phyloP scores from a whole-genome alignment of 345 rosid genomes.

The Abelmoschus esculentus region DNA sequence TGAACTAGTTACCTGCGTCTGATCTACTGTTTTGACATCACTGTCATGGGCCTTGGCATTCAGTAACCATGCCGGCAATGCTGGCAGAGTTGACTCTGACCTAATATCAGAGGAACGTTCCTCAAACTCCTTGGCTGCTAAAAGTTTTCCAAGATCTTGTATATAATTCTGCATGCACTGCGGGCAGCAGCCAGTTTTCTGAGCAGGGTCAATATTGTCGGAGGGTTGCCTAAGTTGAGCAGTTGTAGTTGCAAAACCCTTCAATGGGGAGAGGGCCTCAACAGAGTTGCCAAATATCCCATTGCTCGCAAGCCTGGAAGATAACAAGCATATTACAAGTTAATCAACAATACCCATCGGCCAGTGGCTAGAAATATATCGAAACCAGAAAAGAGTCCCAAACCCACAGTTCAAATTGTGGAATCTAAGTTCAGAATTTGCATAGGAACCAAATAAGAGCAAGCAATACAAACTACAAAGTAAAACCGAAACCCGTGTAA shows the following conservation, averaged over 20 bases:
- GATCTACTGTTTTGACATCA: conserved; percentile 30
- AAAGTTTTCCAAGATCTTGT: conserved; percentile 46
- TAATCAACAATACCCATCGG: not conserved
- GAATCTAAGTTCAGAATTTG: not conserved
- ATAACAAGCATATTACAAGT: not conserved
- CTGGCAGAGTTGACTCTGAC: conserved; percentile 34
- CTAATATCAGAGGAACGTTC: conserved; percentile 35
- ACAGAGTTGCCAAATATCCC: conserved; percentile 47
- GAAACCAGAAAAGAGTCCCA: not conserved
- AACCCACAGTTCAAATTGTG: not conserved
- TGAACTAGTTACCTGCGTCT: conserved; percentile 25
- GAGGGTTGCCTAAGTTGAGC: conserved; percentile 26
- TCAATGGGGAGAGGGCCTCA: conserved; percentile 56
- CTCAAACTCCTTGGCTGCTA: conserved; percentile 30
- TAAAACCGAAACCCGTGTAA: too few species aligned
- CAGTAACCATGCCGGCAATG: conserved; percentile 70
- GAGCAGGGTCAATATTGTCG: conserved; percentile 44
- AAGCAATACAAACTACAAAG: not conserved
- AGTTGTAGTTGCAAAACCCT: conserved; percentile 33
- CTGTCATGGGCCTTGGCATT: conserved; percentile 46
- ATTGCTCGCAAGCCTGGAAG: conserved; percentile 46
- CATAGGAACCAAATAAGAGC: conserved; percentile 2
- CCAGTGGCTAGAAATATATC: not conserved
- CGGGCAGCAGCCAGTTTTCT: conserved; percentile 49
- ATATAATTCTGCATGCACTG: conserved; percentile 56